A percentile compares a stretch with the other conserved stretches of the same genome.
Conservation (phyloP, 108 stramenopile species). For the Asterionellopsis glacialis region DNA sequence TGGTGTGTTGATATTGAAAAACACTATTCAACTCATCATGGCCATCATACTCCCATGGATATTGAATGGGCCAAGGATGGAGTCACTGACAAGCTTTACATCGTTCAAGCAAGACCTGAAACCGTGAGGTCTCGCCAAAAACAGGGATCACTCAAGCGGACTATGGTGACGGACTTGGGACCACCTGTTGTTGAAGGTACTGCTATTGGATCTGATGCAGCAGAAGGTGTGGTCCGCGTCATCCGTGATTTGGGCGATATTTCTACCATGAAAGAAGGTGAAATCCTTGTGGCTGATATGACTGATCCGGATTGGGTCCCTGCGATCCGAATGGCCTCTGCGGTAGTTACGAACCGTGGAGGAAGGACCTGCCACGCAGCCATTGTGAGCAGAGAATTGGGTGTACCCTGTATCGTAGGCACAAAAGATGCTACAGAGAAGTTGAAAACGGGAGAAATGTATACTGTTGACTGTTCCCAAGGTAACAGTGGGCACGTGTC, state of each 20-base stretch:
- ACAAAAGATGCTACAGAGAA: conserved; percentile 36
- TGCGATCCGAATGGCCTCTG: conserved; percentile 8
- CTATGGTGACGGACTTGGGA: not conserved
- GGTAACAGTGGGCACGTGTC: conserved; percentile 10
- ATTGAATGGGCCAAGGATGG: conserved; percentile 45
- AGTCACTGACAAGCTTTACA: conserved; percentile 30
- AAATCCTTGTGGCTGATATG: conserved; percentile 9
- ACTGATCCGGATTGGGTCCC: conserved; percentile 46
- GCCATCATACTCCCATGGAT: conserved; percentile 37
- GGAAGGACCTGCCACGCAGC: conserved; percentile 45
- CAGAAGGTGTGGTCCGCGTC: conserved; percentile 5
- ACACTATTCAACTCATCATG: conserved; percentile 27
- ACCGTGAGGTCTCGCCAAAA: conserved; percentile 2
- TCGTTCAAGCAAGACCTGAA: conserved; percentile 41
- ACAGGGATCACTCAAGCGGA: not conserved
- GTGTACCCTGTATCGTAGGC: conserved; percentile 37
- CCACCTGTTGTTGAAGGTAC: conserved; percentile 19
- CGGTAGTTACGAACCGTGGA: conserved; percentile 33
- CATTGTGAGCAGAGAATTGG: conserved; percentile 35
- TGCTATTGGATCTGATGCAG: conserved; percentile 39
- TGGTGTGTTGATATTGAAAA: conserved; percentile 37
- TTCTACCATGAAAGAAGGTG: conserved; percentile 1
- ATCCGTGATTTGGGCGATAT: conserved; percentile 5
- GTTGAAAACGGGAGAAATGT: conserved; percentile 25
- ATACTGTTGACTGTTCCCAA: conserved; percentile 15